phyloP scores from a whole-genome alignment of 805 yeast genomes.

The Cyberlindnera xishuangbannaensis region DNA sequence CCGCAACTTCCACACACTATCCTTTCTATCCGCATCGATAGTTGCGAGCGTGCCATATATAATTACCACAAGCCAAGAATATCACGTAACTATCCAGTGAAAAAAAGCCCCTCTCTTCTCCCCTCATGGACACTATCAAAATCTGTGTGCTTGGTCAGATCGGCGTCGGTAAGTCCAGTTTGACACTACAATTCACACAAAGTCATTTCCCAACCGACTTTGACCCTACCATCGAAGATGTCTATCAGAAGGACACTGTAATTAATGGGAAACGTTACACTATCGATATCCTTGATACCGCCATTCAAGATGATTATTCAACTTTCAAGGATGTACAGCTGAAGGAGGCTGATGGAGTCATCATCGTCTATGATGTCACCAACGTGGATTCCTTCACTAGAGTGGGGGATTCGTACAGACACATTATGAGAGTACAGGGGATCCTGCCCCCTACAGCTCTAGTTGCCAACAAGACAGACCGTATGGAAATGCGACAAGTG shows the following conservation, averaged over 20 bases:
- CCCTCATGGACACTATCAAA: constrained; percentile 4
- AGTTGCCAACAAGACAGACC: constrained; percentile 17
- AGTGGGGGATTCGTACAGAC: constrained; percentile 13
- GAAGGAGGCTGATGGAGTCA: constrained; percentile 20
- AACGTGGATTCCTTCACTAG: constrained; percentile 11
- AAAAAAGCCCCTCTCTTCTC: too few relatives aligned
- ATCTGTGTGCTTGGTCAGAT: constrained; percentile 57
- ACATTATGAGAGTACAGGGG: constrained; percentile 14
- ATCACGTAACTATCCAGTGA: too few relatives aligned
- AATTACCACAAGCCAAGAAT: too few relatives aligned
- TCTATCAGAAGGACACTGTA: constrained; percentile 49
- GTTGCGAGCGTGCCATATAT: too few relatives aligned
- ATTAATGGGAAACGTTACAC: constrained; percentile 48
- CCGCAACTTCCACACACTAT: too few relatives aligned
- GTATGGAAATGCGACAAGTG: constrained; percentile 10
- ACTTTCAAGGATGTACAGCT: constrained; percentile 49
- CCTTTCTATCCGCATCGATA: too few relatives aligned
- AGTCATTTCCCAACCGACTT: constrained; percentile 59
- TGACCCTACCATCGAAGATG: constrained; percentile 65
- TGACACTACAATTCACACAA: constrained; percentile 57
- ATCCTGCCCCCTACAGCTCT: constrained; percentile 18
- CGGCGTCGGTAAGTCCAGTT: constrained; percentile 64
- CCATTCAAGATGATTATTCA: constrained; percentile 76
- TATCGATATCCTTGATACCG: constrained; percentile 66
- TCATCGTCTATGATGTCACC: constrained; percentile 16